Evolutionary conservation across 768 basidiomycete species (phyloP), one percentile per base, ranked within the genome.

Genomic region (Suillus discolor): DNA sequence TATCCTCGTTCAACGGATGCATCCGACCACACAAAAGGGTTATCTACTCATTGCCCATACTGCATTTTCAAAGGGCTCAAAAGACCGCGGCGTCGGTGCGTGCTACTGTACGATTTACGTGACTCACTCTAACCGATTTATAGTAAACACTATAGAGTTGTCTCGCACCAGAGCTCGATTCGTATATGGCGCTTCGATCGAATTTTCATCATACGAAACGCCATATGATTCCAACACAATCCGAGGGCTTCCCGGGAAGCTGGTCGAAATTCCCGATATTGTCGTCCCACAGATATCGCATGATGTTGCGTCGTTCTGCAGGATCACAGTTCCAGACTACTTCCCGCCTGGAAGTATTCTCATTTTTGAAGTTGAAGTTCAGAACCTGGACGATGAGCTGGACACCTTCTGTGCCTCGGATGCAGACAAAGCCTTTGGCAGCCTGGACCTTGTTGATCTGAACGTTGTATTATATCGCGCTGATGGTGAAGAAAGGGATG

Each of bases 281-380:
- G 76, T 81, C 2, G 83, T 86, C n/a, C 79, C 83, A 5, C 85
- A 89, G 62, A 87, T 88, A 4, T 74, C 82, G n/a, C 92, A 93
- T 69, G 74, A 70, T 38, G 87, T 88, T 65, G 90, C 90, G 2
- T 84, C 89, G 0, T 93, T 83, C 76, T 85, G 90, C 25, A 92
- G 95, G 74, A 88, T 99, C 66, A 71, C 85, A 23, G 87, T 97
- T 2, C 97, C 97, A 0, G 90, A 95, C 44, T 80, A 82, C 71
- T 99, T 99, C 79, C 96, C 96, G n/a, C 96, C 97, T 0, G 97
- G 97, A 12, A 94, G 93, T 66, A 87, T 99, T 72, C 89, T 98
- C 91, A 71, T 99, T 23, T 98, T 98, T 72, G 87, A 90, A 73
- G 97, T 96, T 0, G 88, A 92, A 69, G 82, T 93, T 60, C 86